phyloP scores from a whole-genome alignment of 2,329 filamentous ascomycete genomes.

The Sporothrix pallida region DNA sequence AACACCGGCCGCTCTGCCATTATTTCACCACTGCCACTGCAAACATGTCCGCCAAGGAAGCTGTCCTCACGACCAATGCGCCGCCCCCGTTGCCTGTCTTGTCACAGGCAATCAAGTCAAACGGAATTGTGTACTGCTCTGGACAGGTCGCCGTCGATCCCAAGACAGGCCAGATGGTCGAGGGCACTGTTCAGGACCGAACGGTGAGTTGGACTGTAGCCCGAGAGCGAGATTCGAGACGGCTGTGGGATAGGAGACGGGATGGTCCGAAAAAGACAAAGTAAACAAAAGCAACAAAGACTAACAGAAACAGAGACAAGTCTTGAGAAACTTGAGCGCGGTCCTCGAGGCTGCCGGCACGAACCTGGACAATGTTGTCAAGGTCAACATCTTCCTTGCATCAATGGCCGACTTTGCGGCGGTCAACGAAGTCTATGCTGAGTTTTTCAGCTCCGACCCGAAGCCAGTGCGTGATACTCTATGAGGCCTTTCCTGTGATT shows the following conservation, averaged over 20 bases:
- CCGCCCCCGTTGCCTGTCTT: slow-evolving; percentile 61
- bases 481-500: too few relatives aligned
- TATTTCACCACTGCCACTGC: neutral
- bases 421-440: slow-evolving; percentile 62
- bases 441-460: slow-evolving; percentile 53
- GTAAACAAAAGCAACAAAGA: neutral
- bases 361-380: slow-evolving; percentile 65
- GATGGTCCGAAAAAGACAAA: neutral
- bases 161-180: slow-evolving; percentile 57
- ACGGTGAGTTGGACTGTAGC: slow-evolving; percentile 47
- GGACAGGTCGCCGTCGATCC: slow-evolving; percentile 66
- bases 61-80: slow-evolving; percentile 54
- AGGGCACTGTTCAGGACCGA: slow-evolving; percentile 61
- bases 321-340: slow-evolving; percentile 62
- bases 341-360: slow-evolving; percentile 67
- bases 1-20: too few relatives aligned
- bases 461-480: slow-evolving; percentile 52
- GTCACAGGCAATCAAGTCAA: slow-evolving; percentile 65
- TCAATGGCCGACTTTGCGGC: slow-evolving; percentile 68
- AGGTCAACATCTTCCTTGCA: slow-evolving; percentile 70
- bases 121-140: slow-evolving; percentile 74
- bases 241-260: too few relatives aligned
- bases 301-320: slow-evolving; percentile 52
- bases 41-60: slow-evolving; percentile 36
- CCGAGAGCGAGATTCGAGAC: too few relatives aligned